Conservation (phyloP, 805 yeast genomes). For the Ogataea thermomethanolica region DNA sequence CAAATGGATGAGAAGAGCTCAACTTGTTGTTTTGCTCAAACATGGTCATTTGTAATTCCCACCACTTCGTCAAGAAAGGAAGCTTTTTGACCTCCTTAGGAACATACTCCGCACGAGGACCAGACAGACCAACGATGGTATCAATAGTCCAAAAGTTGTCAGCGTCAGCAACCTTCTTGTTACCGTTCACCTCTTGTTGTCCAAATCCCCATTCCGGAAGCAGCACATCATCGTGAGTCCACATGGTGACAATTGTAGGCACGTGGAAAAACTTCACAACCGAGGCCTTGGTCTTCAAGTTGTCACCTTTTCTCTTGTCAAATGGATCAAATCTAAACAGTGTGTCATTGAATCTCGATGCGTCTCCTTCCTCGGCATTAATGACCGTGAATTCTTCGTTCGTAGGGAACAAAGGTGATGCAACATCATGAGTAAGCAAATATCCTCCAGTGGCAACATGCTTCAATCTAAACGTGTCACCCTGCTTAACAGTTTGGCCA, state of each 20-base stretch:
- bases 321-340: conserved; percentile 69
- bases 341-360: conserved; percentile 63
- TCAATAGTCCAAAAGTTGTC: conserved; percentile 78
- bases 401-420: conserved; percentile 89
- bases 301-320: conserved; percentile 46
- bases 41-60: conserved; percentile 85
- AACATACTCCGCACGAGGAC: conserved; percentile 55
- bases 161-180: conserved; percentile 67
- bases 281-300: conserved; percentile 67
- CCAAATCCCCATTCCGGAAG: conserved; percentile 94
- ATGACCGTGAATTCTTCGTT: conserved; percentile 89
- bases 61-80: conserved; percentile 83
- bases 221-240: conserved; percentile 81
- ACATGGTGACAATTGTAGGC: conserved; percentile 86
- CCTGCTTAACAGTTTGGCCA: conserved; percentile 57
- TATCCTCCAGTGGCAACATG: conserved; percentile 80
- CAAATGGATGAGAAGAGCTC: conserved; percentile 89
- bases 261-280: conserved; percentile 71
- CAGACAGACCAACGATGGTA: conserved; percentile 60
- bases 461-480: conserved; percentile 72
- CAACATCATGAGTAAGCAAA: conserved; percentile 89
- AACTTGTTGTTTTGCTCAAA: conserved; percentile 88
- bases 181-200: conserved; percentile 95
- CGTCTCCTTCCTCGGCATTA: conserved; percentile 53
- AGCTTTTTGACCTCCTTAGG: conserved; percentile 61